These are phyloP conservation scores for Venturia pyrina DNA, from an alignment of 2,329 filamentous ascomycete genomes.

Conservation along the genomic window DNA sequence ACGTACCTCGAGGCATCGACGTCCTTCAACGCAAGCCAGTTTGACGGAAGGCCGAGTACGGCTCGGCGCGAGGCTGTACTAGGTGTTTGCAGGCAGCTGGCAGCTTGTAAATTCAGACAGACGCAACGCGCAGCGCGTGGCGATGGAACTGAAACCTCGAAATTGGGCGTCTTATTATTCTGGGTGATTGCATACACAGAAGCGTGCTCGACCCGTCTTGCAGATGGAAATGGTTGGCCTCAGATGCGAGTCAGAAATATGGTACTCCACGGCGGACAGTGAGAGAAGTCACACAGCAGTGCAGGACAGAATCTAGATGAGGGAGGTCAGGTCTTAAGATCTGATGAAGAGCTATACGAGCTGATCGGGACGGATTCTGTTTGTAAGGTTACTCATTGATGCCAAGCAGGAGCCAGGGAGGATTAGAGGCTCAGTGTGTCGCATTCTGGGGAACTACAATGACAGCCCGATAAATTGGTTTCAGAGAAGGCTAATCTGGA, in stretches of 20 bases:
- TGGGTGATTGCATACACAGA: neutral
- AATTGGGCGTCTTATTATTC: neutral
- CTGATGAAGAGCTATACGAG: neutral
- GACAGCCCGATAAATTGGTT: conserved; percentile 1
- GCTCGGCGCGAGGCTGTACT: conserved; percentile 5
- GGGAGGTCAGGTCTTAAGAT: neutral
- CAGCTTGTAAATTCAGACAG: neutral
- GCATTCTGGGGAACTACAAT: conserved; percentile 5
- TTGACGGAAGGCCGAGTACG: neutral
- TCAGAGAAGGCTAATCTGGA: conserved; percentile 3
- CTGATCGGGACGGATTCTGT: neutral
- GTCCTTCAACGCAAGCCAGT: conserved; percentile 3
- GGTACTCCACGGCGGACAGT: neutral
- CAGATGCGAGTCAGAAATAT: neutral
- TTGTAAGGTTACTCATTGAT: neutral
- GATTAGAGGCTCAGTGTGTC: neutral
- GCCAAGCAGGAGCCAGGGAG: neutral
- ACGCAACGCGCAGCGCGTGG: neutral
- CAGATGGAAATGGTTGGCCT: neutral
- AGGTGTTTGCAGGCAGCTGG: neutral
- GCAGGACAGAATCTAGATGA: neutral
- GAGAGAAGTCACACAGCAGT: neutral
- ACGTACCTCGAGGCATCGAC: conserved; percentile 5
- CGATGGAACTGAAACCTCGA: neutral
- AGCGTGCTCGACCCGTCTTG: neutral